Percentiles rank a stretch among this genome's conserved stretches.
phyloP scores from a whole-genome alignment of 176 grass and related monocot species.

The Aegilops longissima region DNA sequence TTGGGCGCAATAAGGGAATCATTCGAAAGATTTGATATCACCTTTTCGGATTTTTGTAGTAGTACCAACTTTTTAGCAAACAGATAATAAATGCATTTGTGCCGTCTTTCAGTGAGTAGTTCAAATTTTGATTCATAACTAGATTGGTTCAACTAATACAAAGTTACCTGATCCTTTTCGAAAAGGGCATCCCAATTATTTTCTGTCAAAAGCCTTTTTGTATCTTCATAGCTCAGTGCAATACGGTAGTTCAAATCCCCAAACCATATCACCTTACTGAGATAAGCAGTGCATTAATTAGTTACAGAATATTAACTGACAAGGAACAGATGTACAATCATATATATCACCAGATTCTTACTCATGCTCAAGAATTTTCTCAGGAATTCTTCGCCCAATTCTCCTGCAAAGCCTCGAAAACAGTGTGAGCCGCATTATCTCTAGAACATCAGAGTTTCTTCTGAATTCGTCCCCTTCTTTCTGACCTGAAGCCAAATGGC shows the following conservation, averaged over 20 bases:
- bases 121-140: background rate
- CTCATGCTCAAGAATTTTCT: slow-evolving; percentile 93
- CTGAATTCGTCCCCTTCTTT: slow-evolving; percentile 91
- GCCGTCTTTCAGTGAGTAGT: background rate
- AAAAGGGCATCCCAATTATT: slow-evolving; percentile 81
- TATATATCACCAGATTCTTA: slow-evolving; percentile 36
- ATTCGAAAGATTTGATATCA: background rate
- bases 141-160: background rate
- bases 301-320: slow-evolving; percentile 9
- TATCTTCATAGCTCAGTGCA: slow-evolving; percentile 68
- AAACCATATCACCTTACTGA: slow-evolving; percentile 80
- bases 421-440: slow-evolving; percentile 74
- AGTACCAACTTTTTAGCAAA: background rate
- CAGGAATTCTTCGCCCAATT: slow-evolving; percentile 61
- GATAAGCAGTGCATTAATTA: slow-evolving; percentile 40
- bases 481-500: slow-evolving; percentile 90
- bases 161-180: slow-evolving; percentile 83
- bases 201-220: slow-evolving; percentile 59
- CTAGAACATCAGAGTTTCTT: slow-evolving; percentile 82
- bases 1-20: background rate
- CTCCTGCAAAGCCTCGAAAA: slow-evolving; percentile 73
- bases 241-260: slow-evolving; percentile 98
- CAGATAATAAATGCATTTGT: background rate
- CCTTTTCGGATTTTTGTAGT: background rate
- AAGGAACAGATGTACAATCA: slow-evolving; percentile 22